Percentiles rank a stretch among this genome's conserved stretches.
Evolutionary conservation across 2,329 filamentous ascomycete species (phyloP).

Genomic region (Rutstroemia sp.): DNA sequence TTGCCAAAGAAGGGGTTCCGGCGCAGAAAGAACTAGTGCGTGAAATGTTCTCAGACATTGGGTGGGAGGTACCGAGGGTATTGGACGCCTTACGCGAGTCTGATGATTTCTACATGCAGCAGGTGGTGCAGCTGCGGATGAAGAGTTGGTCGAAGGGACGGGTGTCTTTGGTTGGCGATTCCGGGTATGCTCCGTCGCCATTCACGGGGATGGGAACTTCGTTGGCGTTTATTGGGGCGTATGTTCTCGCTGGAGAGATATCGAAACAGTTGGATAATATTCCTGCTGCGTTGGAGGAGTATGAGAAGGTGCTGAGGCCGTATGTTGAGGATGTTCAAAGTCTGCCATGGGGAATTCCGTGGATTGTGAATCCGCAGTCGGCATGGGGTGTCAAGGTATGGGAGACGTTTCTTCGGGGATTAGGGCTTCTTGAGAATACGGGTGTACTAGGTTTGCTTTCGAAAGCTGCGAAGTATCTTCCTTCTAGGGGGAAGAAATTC

Average conservation of each 20-base stretch:
- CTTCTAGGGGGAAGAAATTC: too few relatives aligned
- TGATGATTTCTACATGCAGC: constrained; percentile 34
- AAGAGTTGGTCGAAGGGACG: constrained; percentile 33
- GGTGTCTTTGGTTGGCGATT: constrained; percentile 45
- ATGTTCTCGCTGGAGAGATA: constrained; percentile 40
- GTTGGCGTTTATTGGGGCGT: constrained; percentile 35
- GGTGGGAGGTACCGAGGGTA: constrained; percentile 36
- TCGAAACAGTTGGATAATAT: constrained; percentile 14
- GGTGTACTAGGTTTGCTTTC: too few relatives aligned
- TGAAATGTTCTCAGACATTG: constrained; percentile 30
- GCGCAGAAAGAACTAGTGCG: background rate
- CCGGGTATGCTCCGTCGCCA: constrained; percentile 32
- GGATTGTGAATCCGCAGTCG: too few relatives aligned
- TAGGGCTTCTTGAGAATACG: too few relatives aligned
- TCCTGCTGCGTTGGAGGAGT: constrained; percentile 28
- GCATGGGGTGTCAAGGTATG: too few relatives aligned
- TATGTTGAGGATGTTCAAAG: background rate
- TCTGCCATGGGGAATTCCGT: background rate
- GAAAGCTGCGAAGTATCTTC: too few relatives aligned
- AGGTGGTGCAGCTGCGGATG: constrained; percentile 34
- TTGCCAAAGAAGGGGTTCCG: constrained; percentile 24
- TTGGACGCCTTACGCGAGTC: constrained; percentile 31
- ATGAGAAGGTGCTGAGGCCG: constrained; percentile 33
- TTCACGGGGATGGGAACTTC: constrained; percentile 37
- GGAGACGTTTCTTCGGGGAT: too few relatives aligned